A percentile compares a stretch with the other conserved stretches of the same genome.
Evolutionary conservation across 352 stramenopile species (phyloP).

Genomic region (Globisporangium paddicum): DNA sequence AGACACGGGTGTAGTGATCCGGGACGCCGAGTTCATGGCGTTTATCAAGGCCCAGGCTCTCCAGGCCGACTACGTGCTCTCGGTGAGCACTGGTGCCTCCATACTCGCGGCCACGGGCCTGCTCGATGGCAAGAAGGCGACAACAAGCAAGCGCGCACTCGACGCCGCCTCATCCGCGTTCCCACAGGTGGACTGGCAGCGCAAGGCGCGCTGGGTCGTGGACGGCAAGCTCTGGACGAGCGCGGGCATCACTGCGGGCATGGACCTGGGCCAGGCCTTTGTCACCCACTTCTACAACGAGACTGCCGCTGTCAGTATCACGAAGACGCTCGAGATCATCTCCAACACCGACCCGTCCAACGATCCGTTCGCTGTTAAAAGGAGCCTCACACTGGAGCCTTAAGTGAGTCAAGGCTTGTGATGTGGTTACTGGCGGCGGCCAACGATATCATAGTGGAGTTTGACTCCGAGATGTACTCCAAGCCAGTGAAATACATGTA

Average conservation of each 20-base stretch:
- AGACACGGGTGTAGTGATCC: background rate
- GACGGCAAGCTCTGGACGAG: conserved; percentile 41
- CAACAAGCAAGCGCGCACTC: conserved; percentile 14
- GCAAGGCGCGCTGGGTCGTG: conserved; percentile 17
- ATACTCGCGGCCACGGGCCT: conserved; percentile 14
- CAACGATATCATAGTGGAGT: too few relatives aligned
- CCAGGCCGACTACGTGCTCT: conserved; percentile 1
- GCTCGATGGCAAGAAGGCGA: conserved; percentile 14
- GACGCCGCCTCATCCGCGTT: background rate
- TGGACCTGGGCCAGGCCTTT: conserved; percentile 61
- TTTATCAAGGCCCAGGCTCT: background rate
- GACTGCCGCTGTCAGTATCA: conserved; percentile 23
- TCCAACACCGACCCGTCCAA: conserved; percentile 28
- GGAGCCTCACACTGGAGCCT: background rate
- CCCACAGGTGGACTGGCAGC: conserved; percentile 12
- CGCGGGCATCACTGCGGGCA: conserved; percentile 52
- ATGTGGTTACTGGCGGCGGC: too few relatives aligned
- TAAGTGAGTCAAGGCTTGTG: too few relatives aligned
- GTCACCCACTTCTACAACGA: conserved; percentile 24
- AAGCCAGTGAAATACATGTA: too few relatives aligned
- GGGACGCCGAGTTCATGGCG: background rate
- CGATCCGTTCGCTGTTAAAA: conserved; percentile 36
- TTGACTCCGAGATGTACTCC: too few relatives aligned
- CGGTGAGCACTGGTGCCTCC: conserved; percentile 9
- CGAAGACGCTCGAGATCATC: conserved; percentile 35